Conservation (phyloP, 2,329 filamentous ascomycete species). For the Atkinsonella texensis region DNA sequence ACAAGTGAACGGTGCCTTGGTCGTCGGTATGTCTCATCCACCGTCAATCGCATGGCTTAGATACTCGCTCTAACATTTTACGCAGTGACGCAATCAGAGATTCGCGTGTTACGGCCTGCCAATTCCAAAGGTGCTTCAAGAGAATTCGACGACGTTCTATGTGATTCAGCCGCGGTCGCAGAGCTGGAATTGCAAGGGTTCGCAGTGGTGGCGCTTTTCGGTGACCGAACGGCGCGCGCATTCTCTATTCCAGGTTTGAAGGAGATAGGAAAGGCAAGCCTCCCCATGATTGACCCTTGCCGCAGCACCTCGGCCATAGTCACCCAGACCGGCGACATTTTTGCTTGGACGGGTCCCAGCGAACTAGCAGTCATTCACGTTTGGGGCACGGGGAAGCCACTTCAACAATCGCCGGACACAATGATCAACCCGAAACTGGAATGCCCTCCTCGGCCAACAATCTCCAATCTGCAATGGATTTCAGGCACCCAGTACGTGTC, state of each 20-base stretch:
- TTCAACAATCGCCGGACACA: constrained; percentile 55
- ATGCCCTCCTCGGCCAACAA: constrained; percentile 74
- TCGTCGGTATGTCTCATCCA: constrained; percentile 48
- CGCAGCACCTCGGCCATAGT: constrained; percentile 61
- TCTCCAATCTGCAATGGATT: constrained; percentile 94
- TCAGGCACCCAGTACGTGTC: constrained; percentile 87
- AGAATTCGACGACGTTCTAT: constrained; percentile 71
- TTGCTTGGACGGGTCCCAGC: constrained; percentile 81
- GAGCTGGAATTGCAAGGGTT: constrained; percentile 64
- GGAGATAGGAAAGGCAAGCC: constrained; percentile 59
- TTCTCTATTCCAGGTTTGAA: constrained; percentile 82
- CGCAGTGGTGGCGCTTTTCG: constrained; percentile 74
- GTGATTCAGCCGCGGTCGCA: constrained; percentile 67
- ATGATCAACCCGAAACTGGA: constrained; percentile 66
- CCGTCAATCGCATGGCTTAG: not conserved
- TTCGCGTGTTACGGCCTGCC: constrained; percentile 80
- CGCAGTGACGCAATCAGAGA: constrained; percentile 55
- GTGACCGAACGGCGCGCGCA: constrained; percentile 65
- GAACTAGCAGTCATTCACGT: constrained; percentile 74
- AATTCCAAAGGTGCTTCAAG: constrained; percentile 84
- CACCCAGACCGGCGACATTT: constrained; percentile 65
- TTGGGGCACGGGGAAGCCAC: constrained; percentile 61
- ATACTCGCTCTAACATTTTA: not conserved
- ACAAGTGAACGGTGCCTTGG: constrained; percentile 67
- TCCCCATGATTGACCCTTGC: constrained; percentile 61